Percentiles rank a stretch among this genome's conserved stretches.
Conservation (phyloP, 2,329 filamentous ascomycete species). For the Colletotrichum sp. region DNA sequence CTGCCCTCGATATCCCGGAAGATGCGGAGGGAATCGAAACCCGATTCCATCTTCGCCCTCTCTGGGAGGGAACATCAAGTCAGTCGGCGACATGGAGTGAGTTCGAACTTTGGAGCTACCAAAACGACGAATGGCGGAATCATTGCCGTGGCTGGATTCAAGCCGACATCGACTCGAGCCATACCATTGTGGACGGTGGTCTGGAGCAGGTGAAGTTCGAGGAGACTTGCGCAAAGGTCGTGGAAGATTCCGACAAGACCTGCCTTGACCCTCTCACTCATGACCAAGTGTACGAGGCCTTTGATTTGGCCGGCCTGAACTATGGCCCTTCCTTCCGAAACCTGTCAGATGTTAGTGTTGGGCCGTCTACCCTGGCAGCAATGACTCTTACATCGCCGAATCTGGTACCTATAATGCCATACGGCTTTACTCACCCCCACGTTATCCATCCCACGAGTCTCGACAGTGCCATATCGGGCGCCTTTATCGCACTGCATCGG, state of each 20-base stretch:
- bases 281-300: background rate
- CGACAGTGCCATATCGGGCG: background rate
- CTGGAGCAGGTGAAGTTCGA: background rate
- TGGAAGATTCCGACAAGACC: background rate
- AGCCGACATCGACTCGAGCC: background rate
- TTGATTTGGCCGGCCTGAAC: background rate
- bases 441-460: background rate
- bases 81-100: background rate
- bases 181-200: background rate
- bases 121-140: background rate
- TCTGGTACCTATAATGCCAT: background rate
- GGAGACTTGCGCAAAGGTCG: background rate
- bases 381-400: background rate
- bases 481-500: background rate
- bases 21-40: background rate
- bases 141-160: background rate
- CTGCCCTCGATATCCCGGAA: background rate
- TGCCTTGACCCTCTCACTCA: background rate
- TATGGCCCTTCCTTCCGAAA: background rate
- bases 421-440: background rate
- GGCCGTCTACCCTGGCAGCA: background rate
- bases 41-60: background rate
- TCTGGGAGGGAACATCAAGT: background rate
- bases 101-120: background rate
- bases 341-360: background rate